Evolutionary conservation across 805 yeast species (phyloP), one percentile per base, ranked within the genome.

Genomic region (Candida orba): DNA sequence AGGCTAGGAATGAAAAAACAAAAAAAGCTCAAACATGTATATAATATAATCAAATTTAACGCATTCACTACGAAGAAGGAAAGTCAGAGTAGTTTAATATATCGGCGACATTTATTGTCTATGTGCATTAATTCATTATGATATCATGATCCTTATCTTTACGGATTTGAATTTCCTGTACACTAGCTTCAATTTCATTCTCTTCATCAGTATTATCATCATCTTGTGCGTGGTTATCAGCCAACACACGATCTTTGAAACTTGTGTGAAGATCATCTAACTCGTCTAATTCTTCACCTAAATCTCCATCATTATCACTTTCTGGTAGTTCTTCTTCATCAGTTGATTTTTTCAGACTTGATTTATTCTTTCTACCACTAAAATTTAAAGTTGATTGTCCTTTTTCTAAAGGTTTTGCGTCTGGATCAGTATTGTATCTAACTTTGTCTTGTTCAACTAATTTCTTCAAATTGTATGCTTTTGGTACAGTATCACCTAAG

Each of bases 401-500:
- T 50, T 67, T 70, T 2, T 64, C 60, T 35, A 68, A 50, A 39
- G 51, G 35, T 39, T 45, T 44, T 2, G 42, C 50, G 24, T 50
- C 50, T 6, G 44, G 39, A 39, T 42, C 42, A 10, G 27, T 32
- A 18, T 37, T 39, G 36, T 55, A 54, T 33, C 52, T 60, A 4
- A 76, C 67, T 45, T 62, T 61, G 37, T 72, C 71, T 29, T 66
- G 63, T 25, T 65, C 63, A 6, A 78, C 64, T 2, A 81, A 65
- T 17, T 72, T 72, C 14, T 72, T 71, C 23, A 80, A 57, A 4
- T 75, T 70, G 20, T 67, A 70, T 0, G 82, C 75, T 52, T 73
- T 75, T 3, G 93, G 95, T 8, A 84, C 81, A 3, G 86, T 67
- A 45, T 80, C 84, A 35, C 73, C 66, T 46, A 86, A 65, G 58